Evolutionary conservation across 257 asterid genomes (phyloP).

Genomic region (Plantago ovata): DNA sequence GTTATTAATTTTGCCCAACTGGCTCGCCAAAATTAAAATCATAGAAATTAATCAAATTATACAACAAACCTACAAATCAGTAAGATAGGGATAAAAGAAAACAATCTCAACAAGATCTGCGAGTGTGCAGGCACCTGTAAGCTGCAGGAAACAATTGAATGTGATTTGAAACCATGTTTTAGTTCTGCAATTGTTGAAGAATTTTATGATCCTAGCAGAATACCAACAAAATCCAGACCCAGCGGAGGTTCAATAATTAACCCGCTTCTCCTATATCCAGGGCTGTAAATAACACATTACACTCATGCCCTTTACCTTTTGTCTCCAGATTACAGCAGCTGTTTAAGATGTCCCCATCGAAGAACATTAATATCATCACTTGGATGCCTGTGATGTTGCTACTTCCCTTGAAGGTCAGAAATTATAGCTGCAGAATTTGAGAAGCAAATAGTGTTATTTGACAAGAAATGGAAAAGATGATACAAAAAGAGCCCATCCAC

Average conservation of each 20-base stretch:
- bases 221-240: no score
- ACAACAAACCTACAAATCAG: slow-evolving; percentile 77
- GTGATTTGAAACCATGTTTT: neutral
- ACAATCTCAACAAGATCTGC: slow-evolving; percentile 81
- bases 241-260: no score
- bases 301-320: slow-evolving; percentile 50
- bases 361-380: slow-evolving; percentile 63
- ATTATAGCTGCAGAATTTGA: slow-evolving; percentile 52
- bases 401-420: slow-evolving; percentile 72
- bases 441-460: slow-evolving; percentile 3
- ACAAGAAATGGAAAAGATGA: slow-evolving; percentile 5
- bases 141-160: slow-evolving; percentile 12
- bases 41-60: slow-evolving; percentile 1
- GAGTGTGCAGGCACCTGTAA: slow-evolving; percentile 60
- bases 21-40: slow-evolving; percentile 10
- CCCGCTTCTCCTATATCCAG: neutral
- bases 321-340: slow-evolving; percentile 60
- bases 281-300: neutral
- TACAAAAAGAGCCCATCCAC: slow-evolving; percentile 18
- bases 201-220: no score
- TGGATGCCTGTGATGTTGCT: slow-evolving; percentile 64
- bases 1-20: neutral
- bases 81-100: slow-evolving; percentile 77
- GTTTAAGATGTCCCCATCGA: slow-evolving; percentile 75
- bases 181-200: neutral